Percentiles rank a stretch among this genome's conserved stretches.
Evolutionary conservation across 148 eudicot genomes (phyloP).

Genomic region (Suaeda aralocaspica): DNA sequence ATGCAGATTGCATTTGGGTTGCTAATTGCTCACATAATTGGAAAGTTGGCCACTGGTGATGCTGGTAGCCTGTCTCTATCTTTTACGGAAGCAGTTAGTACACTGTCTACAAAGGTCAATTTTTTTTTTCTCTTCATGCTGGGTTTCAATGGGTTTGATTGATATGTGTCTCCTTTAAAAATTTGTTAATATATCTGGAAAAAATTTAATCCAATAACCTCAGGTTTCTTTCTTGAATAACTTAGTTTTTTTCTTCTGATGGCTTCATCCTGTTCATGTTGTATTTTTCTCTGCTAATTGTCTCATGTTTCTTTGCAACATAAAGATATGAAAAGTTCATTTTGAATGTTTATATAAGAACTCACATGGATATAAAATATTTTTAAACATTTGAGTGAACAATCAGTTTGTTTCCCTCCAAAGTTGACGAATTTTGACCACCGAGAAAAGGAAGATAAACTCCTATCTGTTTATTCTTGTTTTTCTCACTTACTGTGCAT

Average conservation of each 20-base stretch:
- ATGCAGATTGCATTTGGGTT: slow-evolving; percentile 69
- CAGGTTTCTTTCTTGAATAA: neutral
- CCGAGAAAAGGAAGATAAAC: too few species aligned
- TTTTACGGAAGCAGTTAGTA: slow-evolving; percentile 47
- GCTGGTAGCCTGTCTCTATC: slow-evolving; percentile 64
- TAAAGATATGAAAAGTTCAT: neutral
- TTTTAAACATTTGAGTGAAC: too few species aligned
- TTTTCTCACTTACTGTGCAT: too few species aligned
- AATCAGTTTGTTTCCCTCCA: too few species aligned
- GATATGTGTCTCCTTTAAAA: neutral
- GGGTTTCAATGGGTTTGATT: neutral
- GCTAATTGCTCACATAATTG: slow-evolving; percentile 59
- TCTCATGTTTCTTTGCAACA: neutral
- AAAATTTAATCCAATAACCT: neutral
- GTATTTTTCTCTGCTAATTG: neutral
- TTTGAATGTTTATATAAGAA: neutral
- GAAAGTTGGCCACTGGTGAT: slow-evolving; percentile 54
- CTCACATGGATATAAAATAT: neutral
- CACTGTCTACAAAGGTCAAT: slow-evolving; percentile 54
- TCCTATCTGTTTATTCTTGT: too few species aligned
- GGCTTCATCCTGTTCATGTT: neutral
- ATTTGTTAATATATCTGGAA: too few species aligned
- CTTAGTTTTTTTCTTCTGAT: neutral
- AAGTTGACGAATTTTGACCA: too few species aligned
- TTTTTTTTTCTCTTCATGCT: slow-evolving; percentile 8